Base-by-base conservation (phyloP, 1,139 yeast genomes). In the Trichomonascaceae sp. region DNA sequence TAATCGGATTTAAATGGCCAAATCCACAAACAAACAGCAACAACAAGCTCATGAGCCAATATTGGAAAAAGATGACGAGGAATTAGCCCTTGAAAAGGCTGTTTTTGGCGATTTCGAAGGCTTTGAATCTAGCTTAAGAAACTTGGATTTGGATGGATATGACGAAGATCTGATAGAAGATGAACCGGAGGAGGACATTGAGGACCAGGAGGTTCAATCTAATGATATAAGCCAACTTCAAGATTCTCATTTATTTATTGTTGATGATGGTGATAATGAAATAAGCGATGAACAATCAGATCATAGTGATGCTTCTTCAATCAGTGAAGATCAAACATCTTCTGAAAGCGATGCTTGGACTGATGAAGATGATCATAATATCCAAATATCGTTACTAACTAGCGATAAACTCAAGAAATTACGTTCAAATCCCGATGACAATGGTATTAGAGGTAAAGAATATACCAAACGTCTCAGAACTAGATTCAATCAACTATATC, bases 21-120 rank as follows among this genome's bases (percentile, higher is more conserved):
- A 48, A 48, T 17, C 50, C 18, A 30, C 45, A 15, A 48, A 22
- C 10, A 12, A n/a, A 18, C 39, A 24, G n/a, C 47, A 49, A 17
- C 36, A 13, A 20, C 36, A 39, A 51, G 43, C 17, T 12, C 43
- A 39, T 32, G 50, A 51, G 38, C 50, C 53, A 1, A 15, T 51
- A 24, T 18, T 58, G 4, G 85, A 86, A 41, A 90, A 93, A 62
- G 96, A 87, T 67, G 85, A 80, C 52, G 96, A 89, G 65, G 98
- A 91, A 68, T 61, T 85, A 47, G 79, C 75, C 55, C 77, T 93
- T 50, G 96, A 91, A 60, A 87, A 82, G 67, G 76, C 88, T 18
- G 96, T 95, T 4, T 93, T 95, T 71, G 98, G 99, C 19, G 98
- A 93, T 67, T 65, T 78, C 1, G 84, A 83, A 46, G 95, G 93